These are phyloP conservation scores for Datisca glomerata DNA, from an alignment of 306 rosid species.

Conservation along the genomic window DNA sequence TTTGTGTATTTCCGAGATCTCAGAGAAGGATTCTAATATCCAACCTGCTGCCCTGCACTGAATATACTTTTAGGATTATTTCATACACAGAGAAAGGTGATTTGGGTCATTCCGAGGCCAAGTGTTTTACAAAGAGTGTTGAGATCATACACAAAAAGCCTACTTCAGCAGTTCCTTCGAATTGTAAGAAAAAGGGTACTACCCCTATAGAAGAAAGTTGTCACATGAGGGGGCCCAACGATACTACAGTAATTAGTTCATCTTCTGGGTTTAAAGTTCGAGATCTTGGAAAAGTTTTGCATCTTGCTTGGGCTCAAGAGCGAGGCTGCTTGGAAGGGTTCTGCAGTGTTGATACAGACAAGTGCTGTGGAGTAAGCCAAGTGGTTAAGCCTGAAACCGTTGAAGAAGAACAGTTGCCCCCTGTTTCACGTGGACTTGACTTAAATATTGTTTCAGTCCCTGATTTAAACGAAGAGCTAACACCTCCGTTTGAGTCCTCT, in stretches of 20 bases:
- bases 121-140: slow-evolving; percentile 89
- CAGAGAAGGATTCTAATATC: slow-evolving; percentile 88
- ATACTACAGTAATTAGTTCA: slow-evolving; percentile 28
- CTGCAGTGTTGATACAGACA: slow-evolving; percentile 52
- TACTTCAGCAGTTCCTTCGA: slow-evolving; percentile 18
- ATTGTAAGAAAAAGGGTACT: slow-evolving; percentile 33
- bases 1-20: slow-evolving; percentile 66
- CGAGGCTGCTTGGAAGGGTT: slow-evolving; percentile 64
- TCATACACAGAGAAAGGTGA: slow-evolving; percentile 66
- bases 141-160: slow-evolving; percentile 60
- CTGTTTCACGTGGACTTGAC: slow-evolving; percentile 68
- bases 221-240: slow-evolving; percentile 39
- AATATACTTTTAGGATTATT: slow-evolving; percentile 73
- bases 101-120: slow-evolving; percentile 94
- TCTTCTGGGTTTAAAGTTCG: slow-evolving; percentile 82
- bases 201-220: slow-evolving; percentile 35
- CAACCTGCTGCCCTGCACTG: slow-evolving; percentile 82
- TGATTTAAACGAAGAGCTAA: slow-evolving; percentile 88
- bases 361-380: slow-evolving; percentile 56
- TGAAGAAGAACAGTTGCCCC: slow-evolving; percentile 46
- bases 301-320: slow-evolving; percentile 74
- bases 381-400: slow-evolving; percentile 39
- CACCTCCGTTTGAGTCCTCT: slow-evolving; percentile 91
- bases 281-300: slow-evolving; percentile 75
- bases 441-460: slow-evolving; percentile 83